Percentiles rank a stretch among this genome's conserved stretches.
These are phyloP conservation scores for barley (Hordeum vulgare) DNA, from an alignment of 176 grass and related monocot genomes.

Conservation along the genomic window MorexV3_pseudomolecules_assembly NC_058520.1:28511698-28512197, in stretches of 20 bases:
- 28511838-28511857: too few species aligned
- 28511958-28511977: slow-evolving; percentile 38
- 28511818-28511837: not conserved
- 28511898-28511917: slow-evolving; percentile 42
- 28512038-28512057: slow-evolving; percentile 78
- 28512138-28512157: slow-evolving; percentile 46
- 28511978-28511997: slow-evolving; percentile 58
- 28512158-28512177: slow-evolving; percentile 59
- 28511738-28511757: too few species aligned
- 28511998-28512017: slow-evolving; percentile 59
- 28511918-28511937: slow-evolving; percentile 20
- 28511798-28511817: not conserved
- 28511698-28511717: not conserved
- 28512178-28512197: slow-evolving; percentile 51
- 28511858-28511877: not conserved
- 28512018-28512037: slow-evolving; percentile 90
- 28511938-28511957: slow-evolving; percentile 28
- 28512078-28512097: slow-evolving; percentile 74
- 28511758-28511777: too few species aligned
- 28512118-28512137: slow-evolving; percentile 70
- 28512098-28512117: slow-evolving; percentile 78
- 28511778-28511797: not conserved
- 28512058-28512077: slow-evolving; percentile 55
- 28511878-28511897: too few species aligned
- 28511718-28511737: too few species aligned